Conservation (phyloP, 352 stramenopile genomes). For the Globisporangium megalacanthum region DNA sequence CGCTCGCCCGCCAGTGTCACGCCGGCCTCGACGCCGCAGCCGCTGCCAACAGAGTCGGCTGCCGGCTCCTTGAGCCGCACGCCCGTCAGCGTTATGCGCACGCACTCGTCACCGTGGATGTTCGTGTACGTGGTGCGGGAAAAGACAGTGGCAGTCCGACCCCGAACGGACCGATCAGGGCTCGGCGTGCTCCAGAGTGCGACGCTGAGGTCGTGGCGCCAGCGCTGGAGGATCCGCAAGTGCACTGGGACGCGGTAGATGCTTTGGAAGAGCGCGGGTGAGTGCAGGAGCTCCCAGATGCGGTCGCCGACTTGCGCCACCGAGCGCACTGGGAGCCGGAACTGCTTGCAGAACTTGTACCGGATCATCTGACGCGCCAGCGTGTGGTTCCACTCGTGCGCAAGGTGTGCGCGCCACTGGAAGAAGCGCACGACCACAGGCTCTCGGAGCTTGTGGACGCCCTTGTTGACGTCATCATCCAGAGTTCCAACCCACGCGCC, state of each 20-base stretch:
- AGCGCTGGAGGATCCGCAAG: constrained; percentile 5
- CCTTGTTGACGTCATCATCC: background rate
- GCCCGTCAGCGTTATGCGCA: constrained; percentile 5
- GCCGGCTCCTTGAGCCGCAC: constrained; percentile 1
- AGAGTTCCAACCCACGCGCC: background rate
- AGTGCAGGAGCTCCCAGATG: constrained; percentile 9
- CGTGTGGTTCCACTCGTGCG: background rate
- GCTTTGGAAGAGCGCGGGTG: constrained; percentile 3
- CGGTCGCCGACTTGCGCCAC: background rate
- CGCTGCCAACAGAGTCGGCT: background rate
- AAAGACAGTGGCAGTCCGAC: constrained; percentile 2
- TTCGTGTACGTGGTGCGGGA: background rate
- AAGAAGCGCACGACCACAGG: constrained; percentile 7
- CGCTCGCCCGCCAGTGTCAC: background rate
- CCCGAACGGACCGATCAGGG: background rate
- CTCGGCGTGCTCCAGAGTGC: constrained; percentile 7
- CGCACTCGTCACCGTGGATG: background rate
- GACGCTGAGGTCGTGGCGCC: constrained; percentile 7
- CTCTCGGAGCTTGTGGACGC: background rate
- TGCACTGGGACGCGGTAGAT: constrained; percentile 6
- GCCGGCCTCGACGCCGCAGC: background rate
- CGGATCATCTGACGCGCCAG: constrained; percentile 1
- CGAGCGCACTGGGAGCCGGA: background rate
- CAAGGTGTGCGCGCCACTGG: constrained; percentile 1
- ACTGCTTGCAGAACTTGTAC: constrained; percentile 10